Percentiles rank a stretch among this genome's conserved stretches.
Evolutionary conservation across 768 basidiomycete genomes (phyloP).

Genomic region (Boletus bicolor): DNA sequence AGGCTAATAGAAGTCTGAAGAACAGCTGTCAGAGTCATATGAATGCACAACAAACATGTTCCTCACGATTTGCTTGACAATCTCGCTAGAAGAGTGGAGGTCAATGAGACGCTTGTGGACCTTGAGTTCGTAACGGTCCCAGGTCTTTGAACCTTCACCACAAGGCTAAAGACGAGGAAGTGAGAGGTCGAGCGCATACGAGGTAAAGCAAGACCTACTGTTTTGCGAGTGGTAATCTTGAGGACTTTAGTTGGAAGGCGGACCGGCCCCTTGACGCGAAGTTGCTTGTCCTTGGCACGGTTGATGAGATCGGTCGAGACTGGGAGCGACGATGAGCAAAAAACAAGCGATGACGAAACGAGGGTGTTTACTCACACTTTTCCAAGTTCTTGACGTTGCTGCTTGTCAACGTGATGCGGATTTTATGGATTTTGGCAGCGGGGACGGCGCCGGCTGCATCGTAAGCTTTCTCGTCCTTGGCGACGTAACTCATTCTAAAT

Average conservation of each 20-base stretch:
- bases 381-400: slow-evolving; percentile 98
- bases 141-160: slow-evolving; percentile 99
- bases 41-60: not conserved
- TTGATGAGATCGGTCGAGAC: slow-evolving; percentile 96
- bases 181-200: not conserved
- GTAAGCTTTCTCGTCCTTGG: slow-evolving; percentile 97
- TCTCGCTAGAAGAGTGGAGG: slow-evolving; percentile 96
- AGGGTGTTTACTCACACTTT: slow-evolving; percentile 66
- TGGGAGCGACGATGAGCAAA: slow-evolving; percentile 28
- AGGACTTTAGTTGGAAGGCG: slow-evolving; percentile 98
- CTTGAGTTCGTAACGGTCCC: slow-evolving; percentile 99
- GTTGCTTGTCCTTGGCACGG: slow-evolving; percentile 99
- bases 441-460: slow-evolving; percentile 89
- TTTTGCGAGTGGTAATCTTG: slow-evolving; percentile 99
- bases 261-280: slow-evolving; percentile 98
- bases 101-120: slow-evolving; percentile 99
- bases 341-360: not conserved
- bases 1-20: slow-evolving; percentile 93
- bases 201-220: slow-evolving; percentile 50
- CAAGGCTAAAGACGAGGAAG: slow-evolving; percentile 63
- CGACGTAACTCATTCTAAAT: slow-evolving; percentile 92
- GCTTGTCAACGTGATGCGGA: slow-evolving; percentile 97
- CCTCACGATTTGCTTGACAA: slow-evolving; percentile 99
- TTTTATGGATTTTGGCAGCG: slow-evolving; percentile 95
- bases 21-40: slow-evolving; percentile 2